Evolutionary conservation across 192 early-diverging fungal species (phyloP).

Genomic region (Phlyctochytrium bullatum): DNA sequence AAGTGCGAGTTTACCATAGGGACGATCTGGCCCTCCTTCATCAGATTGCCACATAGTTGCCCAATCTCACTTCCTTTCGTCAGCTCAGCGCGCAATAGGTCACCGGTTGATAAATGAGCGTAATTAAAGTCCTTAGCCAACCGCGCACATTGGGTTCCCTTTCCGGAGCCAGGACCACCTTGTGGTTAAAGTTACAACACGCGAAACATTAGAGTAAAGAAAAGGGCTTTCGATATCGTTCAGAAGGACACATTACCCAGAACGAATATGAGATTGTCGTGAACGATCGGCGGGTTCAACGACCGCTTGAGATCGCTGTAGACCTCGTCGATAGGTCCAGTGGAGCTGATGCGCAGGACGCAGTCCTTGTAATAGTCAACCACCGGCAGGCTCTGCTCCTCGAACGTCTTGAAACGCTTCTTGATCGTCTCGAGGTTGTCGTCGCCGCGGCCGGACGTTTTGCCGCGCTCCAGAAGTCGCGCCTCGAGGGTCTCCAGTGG

Average conservation of each 20-base stretch:
- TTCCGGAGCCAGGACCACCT: conserved; percentile 48
- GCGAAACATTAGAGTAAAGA: neutral
- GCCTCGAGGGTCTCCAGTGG: conserved; percentile 44
- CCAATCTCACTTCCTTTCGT: conserved; percentile 36
- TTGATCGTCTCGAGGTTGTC: conserved; percentile 58
- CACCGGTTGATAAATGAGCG: conserved; percentile 89
- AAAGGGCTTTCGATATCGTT: neutral
- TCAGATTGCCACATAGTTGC: conserved; percentile 71
- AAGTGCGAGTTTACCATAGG: conserved; percentile 38
- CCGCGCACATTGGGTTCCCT: conserved; percentile 84
- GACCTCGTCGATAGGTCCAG: conserved; percentile 27
- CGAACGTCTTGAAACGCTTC: conserved; percentile 53
- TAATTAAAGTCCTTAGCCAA: conserved; percentile 77
- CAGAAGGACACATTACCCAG: conserved; percentile 32
- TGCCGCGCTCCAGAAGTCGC: conserved; percentile 55
- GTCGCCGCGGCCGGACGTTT: conserved; percentile 51
- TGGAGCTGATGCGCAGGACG: conserved; percentile 36
- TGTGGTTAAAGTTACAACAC: no score
- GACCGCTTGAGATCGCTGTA: conserved; percentile 27
- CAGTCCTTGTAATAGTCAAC: conserved; percentile 40
- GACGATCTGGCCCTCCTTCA: conserved; percentile 85
- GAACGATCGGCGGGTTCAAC: conserved; percentile 10
- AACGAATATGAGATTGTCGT: conserved; percentile 40
- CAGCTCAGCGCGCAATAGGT: conserved; percentile 81
- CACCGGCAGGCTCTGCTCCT: conserved; percentile 47